Evolutionary conservation across 2,329 filamentous ascomycete species (phyloP).

Genomic region (Penicillium occitanis): DNA sequence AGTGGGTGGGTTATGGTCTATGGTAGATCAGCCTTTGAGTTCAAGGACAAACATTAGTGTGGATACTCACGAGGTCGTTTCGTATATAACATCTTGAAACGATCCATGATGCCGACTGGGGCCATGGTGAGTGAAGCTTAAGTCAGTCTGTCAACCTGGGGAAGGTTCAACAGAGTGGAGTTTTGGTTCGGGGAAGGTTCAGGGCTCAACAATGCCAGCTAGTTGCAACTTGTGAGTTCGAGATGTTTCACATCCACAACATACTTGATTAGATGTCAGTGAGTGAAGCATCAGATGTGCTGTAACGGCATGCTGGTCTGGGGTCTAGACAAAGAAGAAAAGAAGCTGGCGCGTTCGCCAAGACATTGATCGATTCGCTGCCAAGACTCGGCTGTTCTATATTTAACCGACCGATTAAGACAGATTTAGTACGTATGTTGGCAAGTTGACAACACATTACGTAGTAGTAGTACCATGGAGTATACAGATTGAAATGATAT

Average conservation of each 20-base stretch:
- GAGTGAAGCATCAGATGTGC: not conserved
- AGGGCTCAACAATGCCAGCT: not conserved
- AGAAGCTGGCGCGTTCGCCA: slow-evolving; percentile 16
- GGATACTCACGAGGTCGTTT: slow-evolving; percentile 32
- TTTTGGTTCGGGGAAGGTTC: not conserved
- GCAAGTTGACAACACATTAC: not conserved
- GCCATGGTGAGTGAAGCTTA: slow-evolving; percentile 31
- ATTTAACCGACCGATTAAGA: not conserved
- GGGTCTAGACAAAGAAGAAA: not conserved
- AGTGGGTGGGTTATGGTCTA: slow-evolving; percentile 16
- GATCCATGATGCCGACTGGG: slow-evolving; percentile 34
- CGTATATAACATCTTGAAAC: slow-evolving; percentile 35
- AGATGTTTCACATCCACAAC: too few relatives aligned
- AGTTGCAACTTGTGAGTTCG: not conserved
- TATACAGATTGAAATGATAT: not conserved
- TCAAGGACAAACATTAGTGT: slow-evolving; percentile 11
- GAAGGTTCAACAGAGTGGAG: not conserved
- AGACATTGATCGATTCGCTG: slow-evolving; percentile 1
- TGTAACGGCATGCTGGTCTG: not conserved
- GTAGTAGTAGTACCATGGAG: not conserved
- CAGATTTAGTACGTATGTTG: too few relatives aligned
- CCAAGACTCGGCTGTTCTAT: slow-evolving; percentile 13
- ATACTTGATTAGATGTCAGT: not conserved
- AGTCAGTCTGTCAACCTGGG: not conserved
- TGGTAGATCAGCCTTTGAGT: not conserved